Evolutionary conservation across 176 grass and related monocot species (phyloP).

Genomic region (Rhipidocladum racemiflorum): DNA sequence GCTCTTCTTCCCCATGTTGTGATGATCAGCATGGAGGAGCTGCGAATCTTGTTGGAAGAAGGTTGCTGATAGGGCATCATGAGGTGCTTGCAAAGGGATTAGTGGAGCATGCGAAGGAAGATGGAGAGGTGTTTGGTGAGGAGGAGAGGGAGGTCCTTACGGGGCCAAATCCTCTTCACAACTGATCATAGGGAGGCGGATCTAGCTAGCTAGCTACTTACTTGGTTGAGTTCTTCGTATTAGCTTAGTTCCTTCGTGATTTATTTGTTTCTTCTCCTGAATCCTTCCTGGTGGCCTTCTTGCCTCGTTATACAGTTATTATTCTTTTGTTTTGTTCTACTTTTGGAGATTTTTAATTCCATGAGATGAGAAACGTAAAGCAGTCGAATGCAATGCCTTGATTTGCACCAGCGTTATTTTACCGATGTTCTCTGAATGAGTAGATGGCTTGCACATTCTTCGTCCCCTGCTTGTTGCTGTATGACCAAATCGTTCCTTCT

Average conservation of each 20-base stretch:
- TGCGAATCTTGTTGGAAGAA: not conserved
- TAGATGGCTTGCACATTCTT: not conserved
- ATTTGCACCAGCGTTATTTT: not conserved
- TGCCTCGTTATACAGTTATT: not conserved
- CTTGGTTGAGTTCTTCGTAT: not conserved
- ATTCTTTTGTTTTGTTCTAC: not conserved
- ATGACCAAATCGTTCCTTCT: not conserved
- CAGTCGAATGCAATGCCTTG: not conserved
- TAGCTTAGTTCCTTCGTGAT: not conserved
- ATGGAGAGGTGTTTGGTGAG: conserved; percentile 3
- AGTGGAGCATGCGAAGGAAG: not conserved
- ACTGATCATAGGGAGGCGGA: not conserved
- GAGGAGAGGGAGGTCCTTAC: conserved; percentile 42
- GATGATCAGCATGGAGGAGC: not conserved
- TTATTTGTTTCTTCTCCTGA: conserved; percentile 5
- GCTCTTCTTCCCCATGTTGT: not conserved
- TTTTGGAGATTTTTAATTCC: not conserved
- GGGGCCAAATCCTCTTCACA: conserved; percentile 42
- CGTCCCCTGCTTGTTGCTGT: not conserved
- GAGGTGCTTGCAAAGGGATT: not conserved
- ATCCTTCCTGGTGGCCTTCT: not conserved
- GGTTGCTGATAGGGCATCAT: not conserved
- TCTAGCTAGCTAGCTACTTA: not conserved
- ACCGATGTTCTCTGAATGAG: not conserved
- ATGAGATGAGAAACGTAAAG: not conserved